Conservation (phyloP, 768 basidiomycete genomes). For the Postia placenta region DNA sequence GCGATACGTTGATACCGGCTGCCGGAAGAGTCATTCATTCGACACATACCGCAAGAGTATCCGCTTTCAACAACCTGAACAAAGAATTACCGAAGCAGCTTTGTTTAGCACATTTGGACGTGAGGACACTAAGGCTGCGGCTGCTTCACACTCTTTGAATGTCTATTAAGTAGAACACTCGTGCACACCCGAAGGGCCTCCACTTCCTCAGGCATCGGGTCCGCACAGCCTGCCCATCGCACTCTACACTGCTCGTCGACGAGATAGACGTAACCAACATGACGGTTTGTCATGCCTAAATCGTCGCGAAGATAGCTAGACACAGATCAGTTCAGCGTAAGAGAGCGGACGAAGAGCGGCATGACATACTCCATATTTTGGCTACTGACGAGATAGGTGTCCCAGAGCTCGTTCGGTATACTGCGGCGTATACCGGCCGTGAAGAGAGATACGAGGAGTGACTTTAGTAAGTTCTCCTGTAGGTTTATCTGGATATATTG, state of each 20-base stretch:
- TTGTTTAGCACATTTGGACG: too few relatives aligned
- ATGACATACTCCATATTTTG: slow-evolving; percentile 64
- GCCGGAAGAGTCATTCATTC: too few relatives aligned
- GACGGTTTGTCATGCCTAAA: slow-evolving; percentile 83
- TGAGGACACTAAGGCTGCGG: too few relatives aligned
- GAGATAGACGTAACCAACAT: slow-evolving; percentile 88
- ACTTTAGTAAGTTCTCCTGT: slow-evolving; percentile 91
- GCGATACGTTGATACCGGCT: too few relatives aligned
- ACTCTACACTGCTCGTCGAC: slow-evolving; percentile 81
- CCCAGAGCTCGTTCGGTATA: slow-evolving; percentile 57
- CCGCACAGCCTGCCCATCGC: slow-evolving; percentile 90
- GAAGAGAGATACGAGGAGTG: slow-evolving; percentile 83
- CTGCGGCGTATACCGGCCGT: slow-evolving; percentile 62
- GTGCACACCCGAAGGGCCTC: slow-evolving; percentile 63
- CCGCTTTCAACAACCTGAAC: too few relatives aligned
- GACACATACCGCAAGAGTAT: too few relatives aligned
- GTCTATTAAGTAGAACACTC: slow-evolving; percentile 59
- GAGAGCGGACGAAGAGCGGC: neutral
- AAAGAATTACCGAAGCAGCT: too few relatives aligned
- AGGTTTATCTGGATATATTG: slow-evolving; percentile 85
- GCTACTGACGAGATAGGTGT: slow-evolving; percentile 72
- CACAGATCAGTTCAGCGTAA: neutral
- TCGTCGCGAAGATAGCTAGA: slow-evolving; percentile 64
- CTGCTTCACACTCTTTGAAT: slow-evolving; percentile 32
- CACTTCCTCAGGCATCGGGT: slow-evolving; percentile 71